Base-by-base conservation (phyloP, 805 yeast species). In the Tetrapisispora arboricola region DNA sequence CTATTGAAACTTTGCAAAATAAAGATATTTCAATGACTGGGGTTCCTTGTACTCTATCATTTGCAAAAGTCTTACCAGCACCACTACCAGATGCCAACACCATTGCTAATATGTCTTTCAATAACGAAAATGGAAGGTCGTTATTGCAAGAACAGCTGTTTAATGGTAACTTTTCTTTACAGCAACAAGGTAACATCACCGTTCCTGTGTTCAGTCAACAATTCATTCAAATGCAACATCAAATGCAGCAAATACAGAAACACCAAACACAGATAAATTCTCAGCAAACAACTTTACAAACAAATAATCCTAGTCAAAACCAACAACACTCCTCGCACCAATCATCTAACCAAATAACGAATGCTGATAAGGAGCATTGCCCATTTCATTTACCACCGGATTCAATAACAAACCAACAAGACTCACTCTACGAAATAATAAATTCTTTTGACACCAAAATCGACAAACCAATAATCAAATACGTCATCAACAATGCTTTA, bases 1-100 rank as follows among this genome's bases (percentile, higher is more conserved):
- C 95, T 39, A 78, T 79, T 54, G 82, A 84, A n/a, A 75, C 71
- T 36, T 72, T 88, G 55, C 85, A 83, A 54, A 92, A 86, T 47
- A 78, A 80, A 48, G 96, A 90, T 54, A 68, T 90, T 29, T 61
- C 66, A 2, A 73, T 78, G 46, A 83, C 88, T 2, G 95, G 94
- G 3, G 69, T 74, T 19, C 76, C 81, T 16, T 76, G 92, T 56
- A 67, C 76, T 31, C 84, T 86, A 31, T 84, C 90, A 0, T 92
- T 85, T 70, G 96, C 96, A 3, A 84, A 81, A 53, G 73, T 86
- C 25, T 51, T 60, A 50, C 72, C 63, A 30, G 13, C 16, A 3
- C 26, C 26, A 5, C 54, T 50, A 53, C 63, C 54, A 42, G 61
- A 52, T 44, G 18, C 31, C 30, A 32, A 39, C 11, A 17, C 18